Conservation (phyloP, 768 basidiomycete genomes). For the Cystobasidiopsis lactophilus region DNA sequence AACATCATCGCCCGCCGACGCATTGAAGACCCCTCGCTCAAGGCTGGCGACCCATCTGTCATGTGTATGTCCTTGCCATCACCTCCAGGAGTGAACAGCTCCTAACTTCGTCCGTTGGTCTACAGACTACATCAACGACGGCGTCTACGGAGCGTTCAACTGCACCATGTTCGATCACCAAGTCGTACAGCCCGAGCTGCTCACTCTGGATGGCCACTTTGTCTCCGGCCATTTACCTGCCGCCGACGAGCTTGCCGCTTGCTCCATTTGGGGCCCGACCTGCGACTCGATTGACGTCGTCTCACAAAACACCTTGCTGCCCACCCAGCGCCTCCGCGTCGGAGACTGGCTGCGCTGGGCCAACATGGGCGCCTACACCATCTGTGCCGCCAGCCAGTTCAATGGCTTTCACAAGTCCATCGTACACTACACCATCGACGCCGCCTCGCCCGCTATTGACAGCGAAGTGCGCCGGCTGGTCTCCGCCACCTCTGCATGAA, state of each 20-base stretch:
- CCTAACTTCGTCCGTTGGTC: background rate
- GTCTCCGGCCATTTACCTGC: background rate
- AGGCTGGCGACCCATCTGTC: slow-evolving; percentile 33
- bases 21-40: slow-evolving; percentile 19
- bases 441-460: slow-evolving; percentile 21
- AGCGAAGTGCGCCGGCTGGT: background rate
- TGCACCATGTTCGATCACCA: slow-evolving; percentile 97
- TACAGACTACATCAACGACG: slow-evolving; percentile 96
- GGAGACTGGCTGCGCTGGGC: slow-evolving; percentile 98
- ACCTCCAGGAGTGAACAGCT: slow-evolving; percentile 13
- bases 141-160: slow-evolving; percentile 92
- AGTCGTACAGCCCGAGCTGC: slow-evolving; percentile 49
- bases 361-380: slow-evolving; percentile 97
- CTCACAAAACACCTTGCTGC: slow-evolving; percentile 32
- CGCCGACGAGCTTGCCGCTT: slow-evolving; percentile 10
- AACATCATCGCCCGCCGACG: slow-evolving; percentile 73
- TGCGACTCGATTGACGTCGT: slow-evolving; percentile 97
- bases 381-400: slow-evolving; percentile 66
- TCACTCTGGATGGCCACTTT: slow-evolving; percentile 25
- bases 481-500: too few relatives aligned
- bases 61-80: slow-evolving; percentile 53
- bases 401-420: slow-evolving; percentile 46
- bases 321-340: slow-evolving; percentile 52
- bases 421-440: slow-evolving; percentile 54
- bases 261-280: slow-evolving; percentile 93